A percentile compares a stretch with the other conserved stretches of the same genome.
Conservation (phyloP, 73 alveolate species). For the Effrenium voratum region DNA sequence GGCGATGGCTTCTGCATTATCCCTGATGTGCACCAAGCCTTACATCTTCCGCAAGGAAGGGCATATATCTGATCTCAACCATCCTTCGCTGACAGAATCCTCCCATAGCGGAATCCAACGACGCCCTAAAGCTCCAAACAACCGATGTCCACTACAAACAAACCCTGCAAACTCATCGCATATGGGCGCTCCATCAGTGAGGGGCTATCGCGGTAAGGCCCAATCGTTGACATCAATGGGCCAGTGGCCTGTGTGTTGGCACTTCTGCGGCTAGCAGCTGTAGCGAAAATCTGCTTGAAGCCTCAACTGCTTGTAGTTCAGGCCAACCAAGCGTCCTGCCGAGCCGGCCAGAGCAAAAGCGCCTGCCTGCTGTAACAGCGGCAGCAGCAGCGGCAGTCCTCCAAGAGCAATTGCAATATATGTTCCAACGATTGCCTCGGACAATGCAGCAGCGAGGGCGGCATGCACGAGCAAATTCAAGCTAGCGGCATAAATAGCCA, state of each 20-base stretch:
- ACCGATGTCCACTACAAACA: no score
- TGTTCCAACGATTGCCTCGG: slow-evolving; percentile 15
- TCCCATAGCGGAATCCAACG: no score
- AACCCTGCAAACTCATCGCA: no score
- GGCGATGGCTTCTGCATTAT: slow-evolving; percentile 90
- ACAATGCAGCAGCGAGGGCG: not conserved
- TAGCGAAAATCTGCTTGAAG: slow-evolving; percentile 80
- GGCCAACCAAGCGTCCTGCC: slow-evolving; percentile 87
- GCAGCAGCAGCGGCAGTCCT: not conserved
- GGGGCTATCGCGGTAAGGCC: no score
- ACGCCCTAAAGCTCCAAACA: no score
- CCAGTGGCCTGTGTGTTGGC: no score
- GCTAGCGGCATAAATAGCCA: slow-evolving; percentile 47
- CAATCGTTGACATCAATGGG: no score
- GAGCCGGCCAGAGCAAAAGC: no score
- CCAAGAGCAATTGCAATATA: slow-evolving; percentile 55
- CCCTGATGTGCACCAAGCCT: slow-evolving; percentile 83
- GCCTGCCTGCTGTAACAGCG: not conserved
- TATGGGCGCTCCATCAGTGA: no score
- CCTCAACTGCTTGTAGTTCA: slow-evolving; percentile 79
- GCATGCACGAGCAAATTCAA: not conserved
- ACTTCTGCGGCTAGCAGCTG: slow-evolving; percentile 23
- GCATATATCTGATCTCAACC: no score
- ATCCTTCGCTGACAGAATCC: no score
- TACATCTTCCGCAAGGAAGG: not conserved